Base-by-base conservation (phyloP, 768 basidiomycete species). In the Paxillus involutus region DNA sequence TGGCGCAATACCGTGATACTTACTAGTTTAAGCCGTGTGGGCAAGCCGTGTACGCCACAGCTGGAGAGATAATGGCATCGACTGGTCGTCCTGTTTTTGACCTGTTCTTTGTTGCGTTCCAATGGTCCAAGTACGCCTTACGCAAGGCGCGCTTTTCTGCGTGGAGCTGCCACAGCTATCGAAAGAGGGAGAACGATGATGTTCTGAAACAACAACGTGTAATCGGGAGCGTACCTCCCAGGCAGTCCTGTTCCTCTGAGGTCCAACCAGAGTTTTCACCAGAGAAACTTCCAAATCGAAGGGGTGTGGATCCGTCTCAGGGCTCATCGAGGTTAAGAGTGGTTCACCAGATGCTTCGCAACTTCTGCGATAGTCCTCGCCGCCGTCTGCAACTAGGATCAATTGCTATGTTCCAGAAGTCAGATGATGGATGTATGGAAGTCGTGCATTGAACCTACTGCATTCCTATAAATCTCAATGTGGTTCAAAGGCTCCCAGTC, bases 401-500 rank as follows among this genome's bases (percentile, higher is more conserved):
- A 60, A 61, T 53, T 73, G 64, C 75, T 75, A 44, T 70, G 40
- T 44, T 16, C 26, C 19, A 8, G 9, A 14, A 11, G 36, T 58
- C 35, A 57, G 43, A 12, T 4, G 6, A 30, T 16, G 29, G 33
- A 21, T 14, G n/a, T n/a, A n/a, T n/a, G n/a, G n/a, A 47, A 42
- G 2, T 17, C 16, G 39, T 33, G 16, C n/a, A 4, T 17, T 43
- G 9, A 42, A 42, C 51, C 44, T 32, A 70, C 64, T 5, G 70
- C 63, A 49, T 65, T 60, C 45, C 52, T 55, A 48, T 63, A 62
- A 7, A 76, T 66, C 14, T 73, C 69, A 0, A 59, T 51, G 56
- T 88, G 84, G 26, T 82, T 77, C 43, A 76, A 64, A 0, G 84
- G 81, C 42, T 77, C 75, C 89, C 89, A 93, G 53, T 89, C 84